phyloP scores from a whole-genome alignment of 1,284 basidiomycete genomes.

The Pascua sp. region DNA sequence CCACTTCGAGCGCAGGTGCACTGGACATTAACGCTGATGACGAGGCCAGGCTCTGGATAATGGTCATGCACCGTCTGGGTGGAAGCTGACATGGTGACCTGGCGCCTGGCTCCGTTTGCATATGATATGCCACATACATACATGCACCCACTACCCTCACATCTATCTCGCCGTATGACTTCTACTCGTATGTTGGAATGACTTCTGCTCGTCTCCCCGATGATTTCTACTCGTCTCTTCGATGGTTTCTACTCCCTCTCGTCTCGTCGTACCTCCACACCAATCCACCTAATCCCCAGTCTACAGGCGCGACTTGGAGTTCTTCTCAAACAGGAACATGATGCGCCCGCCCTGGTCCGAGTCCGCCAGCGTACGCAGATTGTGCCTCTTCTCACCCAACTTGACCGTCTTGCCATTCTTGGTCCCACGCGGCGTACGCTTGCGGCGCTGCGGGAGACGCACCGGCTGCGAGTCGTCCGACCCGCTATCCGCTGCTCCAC shows the following conservation, averaged over 20 bases:
- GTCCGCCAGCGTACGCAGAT: constrained; percentile 31
- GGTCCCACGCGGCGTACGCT: background rate
- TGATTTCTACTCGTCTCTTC: background rate
- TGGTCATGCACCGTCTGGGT: too few relatives aligned
- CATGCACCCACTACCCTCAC: background rate
- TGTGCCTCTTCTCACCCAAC: constrained; percentile 24
- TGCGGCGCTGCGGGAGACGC: background rate
- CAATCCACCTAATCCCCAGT: background rate
- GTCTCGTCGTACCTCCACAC: too few relatives aligned
- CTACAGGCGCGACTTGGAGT: constrained; percentile 27
- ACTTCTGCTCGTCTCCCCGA: background rate
- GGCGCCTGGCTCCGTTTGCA: background rate
- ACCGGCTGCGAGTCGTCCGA: constrained; percentile 4
- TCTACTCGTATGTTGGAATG: background rate
- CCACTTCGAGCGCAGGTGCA: too few relatives aligned
- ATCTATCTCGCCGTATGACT: background rate
- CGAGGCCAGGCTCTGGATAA: too few relatives aligned
- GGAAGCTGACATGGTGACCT: background rate
- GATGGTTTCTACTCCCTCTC: too few relatives aligned
- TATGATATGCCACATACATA: background rate
- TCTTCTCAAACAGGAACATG: constrained; percentile 47
- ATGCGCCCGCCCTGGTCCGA: constrained; percentile 35
- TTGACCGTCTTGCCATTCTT: background rate
- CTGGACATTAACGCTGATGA: too few relatives aligned
- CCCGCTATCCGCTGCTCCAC: background rate